These are phyloP conservation scores for Didymella pinodella DNA, from an alignment of 2,329 filamentous ascomycete genomes.

Conservation along the genomic window DNA sequence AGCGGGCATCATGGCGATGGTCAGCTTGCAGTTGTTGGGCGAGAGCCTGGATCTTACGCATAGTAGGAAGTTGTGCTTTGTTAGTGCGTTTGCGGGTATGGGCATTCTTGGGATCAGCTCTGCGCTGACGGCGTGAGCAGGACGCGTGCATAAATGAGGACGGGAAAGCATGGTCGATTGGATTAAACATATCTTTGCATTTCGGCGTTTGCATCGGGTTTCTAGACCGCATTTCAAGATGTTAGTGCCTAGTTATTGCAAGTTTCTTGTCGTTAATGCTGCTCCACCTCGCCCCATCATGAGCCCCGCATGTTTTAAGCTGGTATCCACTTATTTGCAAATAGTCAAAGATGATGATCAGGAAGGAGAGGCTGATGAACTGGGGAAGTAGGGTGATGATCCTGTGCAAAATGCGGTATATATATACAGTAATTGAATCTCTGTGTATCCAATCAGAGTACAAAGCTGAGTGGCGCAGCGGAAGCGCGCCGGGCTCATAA, in stretches of 20 bases:
- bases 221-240: neutral
- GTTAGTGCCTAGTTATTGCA: neutral
- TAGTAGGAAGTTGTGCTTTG: constrained; percentile 76
- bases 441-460: constrained; percentile 12
- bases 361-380: too few species aligned
- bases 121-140: constrained; percentile 72
- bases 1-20: constrained; percentile 93
- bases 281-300: neutral
- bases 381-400: too few species aligned
- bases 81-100: constrained; percentile 88
- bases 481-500: constrained; percentile 47
- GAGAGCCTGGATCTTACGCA: constrained; percentile 86
- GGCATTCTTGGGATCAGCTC: constrained; percentile 83
- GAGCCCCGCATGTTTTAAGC: neutral
- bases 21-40: constrained; percentile 86
- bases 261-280: neutral
- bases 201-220: neutral
- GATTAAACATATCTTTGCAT: too few species aligned
- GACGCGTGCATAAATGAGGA: neutral
- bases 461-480: constrained; percentile 43
- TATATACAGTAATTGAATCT: too few species aligned
- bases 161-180: neutral
- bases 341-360: too few species aligned
- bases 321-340: neutral
- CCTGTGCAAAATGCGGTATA: too few species aligned